Evolutionary conservation across 129 eudicot genomes (phyloP).

Genomic region (Pseudognaphalium luteoalbum): DNA sequence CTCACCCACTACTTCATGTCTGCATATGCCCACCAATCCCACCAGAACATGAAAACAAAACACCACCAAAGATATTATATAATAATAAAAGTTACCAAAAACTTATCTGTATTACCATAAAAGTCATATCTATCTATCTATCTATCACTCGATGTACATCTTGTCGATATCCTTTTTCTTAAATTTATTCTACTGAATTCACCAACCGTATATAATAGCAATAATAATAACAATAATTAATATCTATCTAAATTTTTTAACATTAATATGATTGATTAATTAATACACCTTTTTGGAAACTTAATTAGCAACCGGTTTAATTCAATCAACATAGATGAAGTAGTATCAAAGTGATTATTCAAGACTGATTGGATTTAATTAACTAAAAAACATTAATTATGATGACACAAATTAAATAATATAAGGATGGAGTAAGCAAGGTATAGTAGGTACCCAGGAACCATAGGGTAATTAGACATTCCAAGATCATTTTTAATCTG

Average conservation of each 20-base stretch:
- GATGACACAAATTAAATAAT: not conserved
- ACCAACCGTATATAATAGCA: not conserved
- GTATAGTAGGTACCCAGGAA: slow-evolving; percentile 71
- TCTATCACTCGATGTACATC: not conserved
- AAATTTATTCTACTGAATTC: no score
- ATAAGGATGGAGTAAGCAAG: not conserved
- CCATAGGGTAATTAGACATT: slow-evolving; percentile 96
- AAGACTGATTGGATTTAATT: not conserved
- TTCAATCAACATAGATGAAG: no score
- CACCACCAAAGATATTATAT: not conserved
- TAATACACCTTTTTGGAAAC: not conserved
- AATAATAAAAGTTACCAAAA: not conserved
- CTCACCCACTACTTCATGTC: slow-evolving; percentile 98
- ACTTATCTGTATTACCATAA: not conserved
- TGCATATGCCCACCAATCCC: slow-evolving; percentile 17
- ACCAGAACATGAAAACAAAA: not conserved
- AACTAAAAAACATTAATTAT: not conserved
- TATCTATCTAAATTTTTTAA: no score
- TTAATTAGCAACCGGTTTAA: no score
- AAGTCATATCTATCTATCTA: not conserved
- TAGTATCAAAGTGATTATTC: not conserved
- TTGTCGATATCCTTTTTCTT: not conserved
- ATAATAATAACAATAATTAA: no score
- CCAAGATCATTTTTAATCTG: slow-evolving; percentile 89
- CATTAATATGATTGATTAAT: no score